phyloP scores from a whole-genome alignment of 495 filamentous ascomycete species.

The Alectoria sarmentosa region DNA sequence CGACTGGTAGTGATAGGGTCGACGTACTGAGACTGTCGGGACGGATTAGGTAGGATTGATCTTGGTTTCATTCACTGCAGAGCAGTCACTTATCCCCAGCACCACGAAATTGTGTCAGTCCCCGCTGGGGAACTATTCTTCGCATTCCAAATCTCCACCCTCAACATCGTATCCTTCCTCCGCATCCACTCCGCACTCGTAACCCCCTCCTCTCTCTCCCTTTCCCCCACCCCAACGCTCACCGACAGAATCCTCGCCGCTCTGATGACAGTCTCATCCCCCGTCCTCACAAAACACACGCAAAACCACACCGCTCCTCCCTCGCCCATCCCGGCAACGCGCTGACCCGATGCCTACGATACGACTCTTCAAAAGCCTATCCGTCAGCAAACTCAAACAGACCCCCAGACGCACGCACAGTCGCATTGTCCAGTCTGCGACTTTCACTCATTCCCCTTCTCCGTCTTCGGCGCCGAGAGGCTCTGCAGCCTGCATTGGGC shows the following conservation, averaged over 20 bases:
- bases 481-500: conserved; percentile 52
- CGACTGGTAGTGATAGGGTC: too few relatives aligned
- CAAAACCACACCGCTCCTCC: conserved; percentile 16
- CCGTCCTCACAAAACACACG: conserved; percentile 15
- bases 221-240: not conserved
- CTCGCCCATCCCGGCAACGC: not conserved
- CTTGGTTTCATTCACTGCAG: too few relatives aligned
- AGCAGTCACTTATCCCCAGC: too few relatives aligned
- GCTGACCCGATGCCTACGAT: conserved; percentile 15
- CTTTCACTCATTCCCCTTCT: conserved; percentile 47
- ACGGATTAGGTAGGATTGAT: too few relatives aligned
- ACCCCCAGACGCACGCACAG: conserved; percentile 55
- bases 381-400: conserved; percentile 18
- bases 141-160: conserved; percentile 14
- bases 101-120: too few relatives aligned
- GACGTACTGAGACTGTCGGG: too few relatives aligned
- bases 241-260: conserved; percentile 10
- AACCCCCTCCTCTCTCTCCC: not conserved
- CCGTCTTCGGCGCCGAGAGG: conserved; percentile 39
- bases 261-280: conserved; percentile 9
- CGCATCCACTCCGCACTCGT: conserved; percentile 16
- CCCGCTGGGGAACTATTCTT: too few relatives aligned
- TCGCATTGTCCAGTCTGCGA: conserved; percentile 42
- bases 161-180: conserved; percentile 13
- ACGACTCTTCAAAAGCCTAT: conserved; percentile 6